These are phyloP conservation scores for Rhododendron simsii DNA, from an alignment of 148 eudicot species.

Conservation along the genomic window DNA sequence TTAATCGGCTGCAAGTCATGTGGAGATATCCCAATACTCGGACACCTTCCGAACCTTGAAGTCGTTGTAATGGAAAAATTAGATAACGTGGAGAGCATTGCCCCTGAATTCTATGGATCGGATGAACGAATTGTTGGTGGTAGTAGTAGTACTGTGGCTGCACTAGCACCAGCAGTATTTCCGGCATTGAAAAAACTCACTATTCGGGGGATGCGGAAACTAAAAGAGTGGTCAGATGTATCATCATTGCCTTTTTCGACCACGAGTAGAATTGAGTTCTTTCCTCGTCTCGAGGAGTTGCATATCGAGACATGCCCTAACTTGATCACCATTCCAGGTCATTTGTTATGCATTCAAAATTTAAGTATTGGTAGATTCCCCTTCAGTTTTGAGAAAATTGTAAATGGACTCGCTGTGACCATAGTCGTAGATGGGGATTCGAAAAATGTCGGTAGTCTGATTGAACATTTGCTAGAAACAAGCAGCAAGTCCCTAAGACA, in stretches of 20 bases:
- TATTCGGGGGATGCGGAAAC: neutral
- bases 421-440: neutral
- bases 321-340: neutral
- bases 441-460: neutral
- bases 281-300: neutral
- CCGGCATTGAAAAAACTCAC: neutral
- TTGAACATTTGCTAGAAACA: neutral
- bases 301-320: neutral
- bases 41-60: neutral
- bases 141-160: neutral
- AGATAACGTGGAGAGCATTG: neutral
- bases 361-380: no score
- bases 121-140: neutral
- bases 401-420: neutral
- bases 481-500: neutral
- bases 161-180: neutral
- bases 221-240: neutral
- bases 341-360: neutral
- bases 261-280: neutral
- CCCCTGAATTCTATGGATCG: neutral
- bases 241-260: neutral
- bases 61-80: fast-evolving
- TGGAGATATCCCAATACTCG: neutral
- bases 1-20: neutral
- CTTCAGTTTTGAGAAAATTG: no score